Evolutionary conservation across 352 stramenopile species (phyloP), one percentile per base, ranked within the genome.

Genomic region (Pythium vanterpoolii): DNA sequence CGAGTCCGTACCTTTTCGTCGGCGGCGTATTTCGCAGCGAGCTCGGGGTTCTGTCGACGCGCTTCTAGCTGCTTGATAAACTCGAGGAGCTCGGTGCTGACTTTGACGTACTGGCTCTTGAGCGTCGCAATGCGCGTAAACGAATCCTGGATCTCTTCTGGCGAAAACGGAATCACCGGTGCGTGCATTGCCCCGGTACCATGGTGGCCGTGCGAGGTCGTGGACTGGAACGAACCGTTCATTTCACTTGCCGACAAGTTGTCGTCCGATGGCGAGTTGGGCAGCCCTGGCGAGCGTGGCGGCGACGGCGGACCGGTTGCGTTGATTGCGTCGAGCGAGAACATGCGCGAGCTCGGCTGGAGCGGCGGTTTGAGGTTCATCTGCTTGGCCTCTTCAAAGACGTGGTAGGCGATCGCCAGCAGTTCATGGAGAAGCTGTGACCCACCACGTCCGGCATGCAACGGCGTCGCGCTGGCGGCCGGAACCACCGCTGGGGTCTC

Each of bases 281-380:
- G 67, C 40, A 60, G 33, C 8, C 40, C 57, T 0, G 64, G 63
- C 18, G 70, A 74, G 54, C 56, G 70, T n/a, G 43, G 79, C 48
- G 36, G 68, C 27, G 57, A 81, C 52, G 54, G 46, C 27, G 51
- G 44, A 9, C 24, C 60, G 0, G 26, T 38, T 23, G 34, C 68
- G 62, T 36, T 77, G 50, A 68, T 62, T 23, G 68, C 69, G 34
- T 90, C 77, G 8, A 73, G 56, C n/a, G 79, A 72, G 60, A 92
- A 94, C 38, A 92, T 68, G 53, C 79, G 85, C 39, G 82, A 90
- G 60, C 77, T 94, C 27, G 83, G 78, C 52, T 88, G 84, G 1
- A 94, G 77, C 27, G 84, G 84, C 23, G 83, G 80, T 68, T 89
- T 92, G 21, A 92, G 71, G 62, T 94, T 94, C 68, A 92, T 84